Base-by-base conservation (phyloP, 2,329 filamentous ascomycete species). In the Penicillium sp. region DNA sequence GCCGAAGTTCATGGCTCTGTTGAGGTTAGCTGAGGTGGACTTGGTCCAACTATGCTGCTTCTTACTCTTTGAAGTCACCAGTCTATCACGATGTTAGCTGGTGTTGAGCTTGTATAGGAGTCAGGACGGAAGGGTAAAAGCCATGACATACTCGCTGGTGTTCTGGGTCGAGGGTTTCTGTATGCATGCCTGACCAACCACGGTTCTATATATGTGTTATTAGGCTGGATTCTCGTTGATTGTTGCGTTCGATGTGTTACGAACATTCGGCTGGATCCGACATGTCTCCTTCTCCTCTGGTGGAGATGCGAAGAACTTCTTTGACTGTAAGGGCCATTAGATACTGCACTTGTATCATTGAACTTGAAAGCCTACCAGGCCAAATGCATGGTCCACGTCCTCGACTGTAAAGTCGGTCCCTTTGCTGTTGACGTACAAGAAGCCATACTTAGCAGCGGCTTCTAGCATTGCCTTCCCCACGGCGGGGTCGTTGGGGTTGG, bases 1-100 rank as follows among this genome's bases (percentile, higher is more conserved):
- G 56, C 86, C 89, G 64, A 97, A 87, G 74, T 97, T 99, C 78
- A 97, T 92, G 31, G 87, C 89, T 75, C 90, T 93, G 58, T 31
- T 13, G 16, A 31, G 41, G 52, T 39, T 28, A 48, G 46, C 53
- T 25, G 6, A 13, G 37, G 14, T 40, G 5, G 41, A 35, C 27
- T n/a, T n/a, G n/a, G n/a, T n/a, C n/a, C n/a, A n/a, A n/a, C n/a
- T n/a, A n/a, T n/a, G n/a, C n/a, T n/a, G 18, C 4, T 34, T 61
- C 74, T 62, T 72, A 91, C 88, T 95, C 89, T 77, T 95, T 95
- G 61, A 89, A 89, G 64, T 95, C 90, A 13, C 89, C 88, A 28
- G 84, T 77, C 84, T 89, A 56, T 31, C 7, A 14, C 11, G 3
- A 14, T 28, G 33, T 12, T 44, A n/a, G n/a, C n/a, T n/a, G n/a